Percentiles rank a stretch among this genome's conserved stretches.
Evolutionary conservation across 208 protist genomes (phyloP).

Genomic region (Leishmania tropica): DNA sequence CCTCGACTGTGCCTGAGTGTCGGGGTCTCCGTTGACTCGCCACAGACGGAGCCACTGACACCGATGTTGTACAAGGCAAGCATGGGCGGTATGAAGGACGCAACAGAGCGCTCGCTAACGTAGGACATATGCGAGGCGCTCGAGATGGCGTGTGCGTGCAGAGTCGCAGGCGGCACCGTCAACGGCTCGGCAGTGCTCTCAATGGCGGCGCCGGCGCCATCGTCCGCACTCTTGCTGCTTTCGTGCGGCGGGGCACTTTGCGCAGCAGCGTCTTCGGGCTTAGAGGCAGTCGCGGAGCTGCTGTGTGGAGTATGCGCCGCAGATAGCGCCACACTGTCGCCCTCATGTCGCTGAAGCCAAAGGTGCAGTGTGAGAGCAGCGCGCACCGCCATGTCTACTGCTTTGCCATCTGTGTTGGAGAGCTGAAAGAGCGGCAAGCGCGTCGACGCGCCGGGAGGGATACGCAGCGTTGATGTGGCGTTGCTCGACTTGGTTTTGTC

Average conservation of each 20-base stretch:
- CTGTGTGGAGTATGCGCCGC: conserved; percentile 6
- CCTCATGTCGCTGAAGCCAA: conserved; percentile 20
- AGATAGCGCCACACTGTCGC: conserved; percentile 13
- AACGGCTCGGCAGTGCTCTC: neutral
- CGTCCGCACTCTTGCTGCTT: neutral
- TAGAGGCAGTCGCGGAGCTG: neutral
- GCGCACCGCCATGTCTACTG: conserved; percentile 20
- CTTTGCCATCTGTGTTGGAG: conserved; percentile 24
- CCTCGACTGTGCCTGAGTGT: conserved; percentile 14
- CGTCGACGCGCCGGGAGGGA: conserved; percentile 27
- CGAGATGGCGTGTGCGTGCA: conserved; percentile 14
- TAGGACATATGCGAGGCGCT: conserved; percentile 8
- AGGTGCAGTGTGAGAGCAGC: conserved; percentile 27
- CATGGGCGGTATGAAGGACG: conserved; percentile 25
- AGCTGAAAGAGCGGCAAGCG: conserved; percentile 34
- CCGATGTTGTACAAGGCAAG: conserved; percentile 15
- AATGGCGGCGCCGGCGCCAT: neutral
- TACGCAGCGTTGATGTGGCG: neutral
- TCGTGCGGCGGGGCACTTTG: neutral
- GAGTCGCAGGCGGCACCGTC: neutral
- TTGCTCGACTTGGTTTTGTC: neutral
- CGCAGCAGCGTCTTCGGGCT: neutral
- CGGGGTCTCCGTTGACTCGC: neutral
- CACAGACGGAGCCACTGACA: conserved; percentile 7
- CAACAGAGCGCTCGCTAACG: conserved; percentile 21